phyloP scores from a whole-genome alignment of 129 eudicot genomes.

The Helichrysum umbraculigerum region DNA sequence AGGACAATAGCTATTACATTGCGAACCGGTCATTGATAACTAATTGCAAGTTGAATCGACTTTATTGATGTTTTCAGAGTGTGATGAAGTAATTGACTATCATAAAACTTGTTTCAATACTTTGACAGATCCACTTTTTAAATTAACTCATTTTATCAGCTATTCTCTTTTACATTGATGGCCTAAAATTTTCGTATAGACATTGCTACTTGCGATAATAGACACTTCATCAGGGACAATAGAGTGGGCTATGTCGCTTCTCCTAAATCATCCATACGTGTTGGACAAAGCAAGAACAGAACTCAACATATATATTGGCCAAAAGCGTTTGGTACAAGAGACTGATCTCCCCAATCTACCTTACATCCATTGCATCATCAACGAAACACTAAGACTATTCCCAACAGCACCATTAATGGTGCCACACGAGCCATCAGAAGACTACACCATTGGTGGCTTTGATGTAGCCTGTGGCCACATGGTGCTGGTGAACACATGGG shows the following conservation, averaged over 20 bases:
- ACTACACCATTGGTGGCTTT: slow-evolving; percentile 41
- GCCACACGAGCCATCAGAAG: slow-evolving; percentile 45
- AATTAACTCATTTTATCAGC: neutral
- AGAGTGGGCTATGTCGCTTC: slow-evolving; percentile 49
- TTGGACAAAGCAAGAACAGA: slow-evolving; percentile 42
- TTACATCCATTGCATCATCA: slow-evolving; percentile 35
- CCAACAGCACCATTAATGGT: slow-evolving; percentile 39
- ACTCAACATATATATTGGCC: slow-evolving; percentile 32
- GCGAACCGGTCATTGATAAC: no score
- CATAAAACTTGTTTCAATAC: no score
- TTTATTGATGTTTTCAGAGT: no score
- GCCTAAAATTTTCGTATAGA: neutral
- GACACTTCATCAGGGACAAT: slow-evolving; percentile 50
- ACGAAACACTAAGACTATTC: slow-evolving; percentile 38
- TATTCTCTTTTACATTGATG: neutral
- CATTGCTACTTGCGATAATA: slow-evolving; percentile 36
- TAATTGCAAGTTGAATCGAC: no score
- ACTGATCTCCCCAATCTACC: slow-evolving; percentile 41
- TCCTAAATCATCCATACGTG: slow-evolving; percentile 41
- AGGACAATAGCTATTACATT: no score
- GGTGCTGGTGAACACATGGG: slow-evolving; percentile 43
- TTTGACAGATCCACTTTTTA: neutral
- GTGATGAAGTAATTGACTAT: no score
- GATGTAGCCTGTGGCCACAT: slow-evolving; percentile 40
- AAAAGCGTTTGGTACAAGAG: slow-evolving; percentile 40